These are phyloP conservation scores for Jaminaea rosea DNA, from an alignment of 1,284 basidiomycete species.

Conservation along the genomic window DNA sequence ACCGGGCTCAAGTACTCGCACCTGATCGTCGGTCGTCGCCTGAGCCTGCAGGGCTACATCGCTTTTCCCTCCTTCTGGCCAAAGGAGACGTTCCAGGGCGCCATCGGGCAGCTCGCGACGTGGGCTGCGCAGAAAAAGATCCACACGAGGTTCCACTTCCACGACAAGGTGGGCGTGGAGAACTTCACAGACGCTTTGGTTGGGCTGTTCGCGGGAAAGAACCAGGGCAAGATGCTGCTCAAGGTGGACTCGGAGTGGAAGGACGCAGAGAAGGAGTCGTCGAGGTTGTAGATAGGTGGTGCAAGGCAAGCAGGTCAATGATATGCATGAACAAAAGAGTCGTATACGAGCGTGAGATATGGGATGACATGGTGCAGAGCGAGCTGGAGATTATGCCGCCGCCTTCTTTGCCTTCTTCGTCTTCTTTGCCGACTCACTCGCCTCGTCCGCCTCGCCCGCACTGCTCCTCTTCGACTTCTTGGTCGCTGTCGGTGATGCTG, in stretches of 20 bases:
- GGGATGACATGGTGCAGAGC: too few relatives aligned
- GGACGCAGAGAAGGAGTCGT: background rate
- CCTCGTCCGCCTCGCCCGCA: background rate
- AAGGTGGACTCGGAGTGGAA: background rate
- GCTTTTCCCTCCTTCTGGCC: background rate
- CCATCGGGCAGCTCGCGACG: background rate
- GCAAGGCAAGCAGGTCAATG: too few relatives aligned
- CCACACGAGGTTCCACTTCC: slow-evolving; percentile 3
- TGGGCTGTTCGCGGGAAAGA: slow-evolving; percentile 4
- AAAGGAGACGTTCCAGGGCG: background rate
- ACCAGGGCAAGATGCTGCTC: slow-evolving; percentile 8
- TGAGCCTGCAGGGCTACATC: slow-evolving; percentile 3
- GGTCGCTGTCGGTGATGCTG: background rate
- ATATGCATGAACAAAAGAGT: too few relatives aligned
- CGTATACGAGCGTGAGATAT: too few relatives aligned
- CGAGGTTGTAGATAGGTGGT: too few relatives aligned
- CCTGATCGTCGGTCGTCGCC: background rate
- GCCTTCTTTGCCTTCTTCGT: background rate
- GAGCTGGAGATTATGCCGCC: too few relatives aligned
- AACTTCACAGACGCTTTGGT: slow-evolving; percentile 4
- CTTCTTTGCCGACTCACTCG: background rate
- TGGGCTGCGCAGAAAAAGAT: slow-evolving; percentile 4
- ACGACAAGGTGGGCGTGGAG: slow-evolving; percentile 3
- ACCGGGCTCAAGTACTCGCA: slow-evolving; percentile 3
- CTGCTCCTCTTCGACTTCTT: background rate